These are phyloP conservation scores for Metarhizium humberi DNA, from an alignment of 2,329 filamentous ascomycete genomes.

Conservation along the genomic window DNA sequence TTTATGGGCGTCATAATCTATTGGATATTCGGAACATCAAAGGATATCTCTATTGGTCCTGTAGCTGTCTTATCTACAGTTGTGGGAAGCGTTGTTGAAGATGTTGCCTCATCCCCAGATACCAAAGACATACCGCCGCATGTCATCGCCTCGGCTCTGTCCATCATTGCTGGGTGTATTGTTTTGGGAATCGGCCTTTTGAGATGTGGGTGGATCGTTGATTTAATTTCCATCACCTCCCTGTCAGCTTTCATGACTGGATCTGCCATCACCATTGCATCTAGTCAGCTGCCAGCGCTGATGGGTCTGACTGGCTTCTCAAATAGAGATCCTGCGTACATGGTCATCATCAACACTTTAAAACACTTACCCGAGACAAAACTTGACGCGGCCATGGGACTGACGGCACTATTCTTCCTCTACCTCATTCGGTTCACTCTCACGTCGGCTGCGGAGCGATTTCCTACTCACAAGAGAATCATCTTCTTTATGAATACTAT, in stretches of 20 bases:
- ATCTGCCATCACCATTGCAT: conserved; percentile 79
- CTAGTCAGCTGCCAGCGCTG: conserved; percentile 72
- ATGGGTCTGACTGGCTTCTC: conserved; percentile 71
- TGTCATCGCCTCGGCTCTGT: conserved; percentile 67
- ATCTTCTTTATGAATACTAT: conserved; percentile 91
- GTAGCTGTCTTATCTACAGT: conserved; percentile 94
- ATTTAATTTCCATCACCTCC: conserved; percentile 82
- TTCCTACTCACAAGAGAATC: conserved; percentile 58
- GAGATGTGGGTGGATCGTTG: conserved; percentile 81
- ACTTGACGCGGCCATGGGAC: conserved; percentile 78
- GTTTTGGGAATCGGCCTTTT: conserved; percentile 71
- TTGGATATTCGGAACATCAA: conserved; percentile 97
- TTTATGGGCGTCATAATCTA: conserved; percentile 94
- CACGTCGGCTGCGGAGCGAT: conserved; percentile 56
- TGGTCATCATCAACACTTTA: conserved; percentile 73
- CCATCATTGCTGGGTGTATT: conserved; percentile 68
- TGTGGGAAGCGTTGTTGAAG: conserved; percentile 69
- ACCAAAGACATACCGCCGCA: conserved; percentile 51
- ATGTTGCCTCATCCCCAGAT: conserved; percentile 38
- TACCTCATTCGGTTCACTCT: conserved; percentile 65
- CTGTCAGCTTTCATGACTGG: conserved; percentile 97
- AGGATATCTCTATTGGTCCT: conserved; percentile 95
- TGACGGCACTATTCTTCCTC: conserved; percentile 71
- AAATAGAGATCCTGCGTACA: conserved; percentile 70
- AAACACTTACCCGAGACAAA: conserved; percentile 58